Evolutionary conservation across 1,139 yeast genomes (phyloP), one percentile per base, ranked within the genome.

Genomic region (Yamadazyma taylorii): DNA sequence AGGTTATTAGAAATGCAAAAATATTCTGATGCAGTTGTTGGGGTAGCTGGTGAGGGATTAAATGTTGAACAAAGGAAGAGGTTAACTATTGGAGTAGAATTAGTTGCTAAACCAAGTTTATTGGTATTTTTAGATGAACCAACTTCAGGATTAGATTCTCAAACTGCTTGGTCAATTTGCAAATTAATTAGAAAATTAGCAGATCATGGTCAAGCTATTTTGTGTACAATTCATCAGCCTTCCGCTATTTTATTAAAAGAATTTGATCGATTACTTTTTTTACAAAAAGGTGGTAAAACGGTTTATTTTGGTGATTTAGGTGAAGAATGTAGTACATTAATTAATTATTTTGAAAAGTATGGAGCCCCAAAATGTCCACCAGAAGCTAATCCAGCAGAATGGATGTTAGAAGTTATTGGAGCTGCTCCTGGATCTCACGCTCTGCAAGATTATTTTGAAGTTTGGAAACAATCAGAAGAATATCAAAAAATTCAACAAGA

Each of bases 121-220:
- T 66, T 88, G 43, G 67, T 87, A 38, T 87, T 87, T 62, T 72
- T 87, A 53, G 96, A 87, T 63, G 96, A 88, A 59, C 96, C 96
- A 5, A 87, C 96, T 16, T 86, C 96, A 4, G 96, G 96, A 55
- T 69, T 87, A 49, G 96, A 87, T 58, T 85, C 95, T n/a, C 95
- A 86, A 61, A 83, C 95, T 38, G 94, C 95, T 14, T 85, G 95
- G 95, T 78, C 92, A 22, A 78, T 85, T 50, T 81, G 88, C 63
- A 79, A 81, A 54, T 69, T 85, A 61, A 77, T 85, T 80, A 78
- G 86, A 62, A 83, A 81, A 60, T 69, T 85, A 39, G 85, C 90
- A 17, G 72, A 79, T 55, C 79, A 79, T 51, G 94, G 94, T 27
- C 95, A 85, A 62, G 90, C 94, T 34, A 80, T 85, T 55, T 64